These are phyloP conservation scores for Gossypium schwendimanii DNA, from an alignment of 441 rosid species.

Conservation along the genomic window DNA sequence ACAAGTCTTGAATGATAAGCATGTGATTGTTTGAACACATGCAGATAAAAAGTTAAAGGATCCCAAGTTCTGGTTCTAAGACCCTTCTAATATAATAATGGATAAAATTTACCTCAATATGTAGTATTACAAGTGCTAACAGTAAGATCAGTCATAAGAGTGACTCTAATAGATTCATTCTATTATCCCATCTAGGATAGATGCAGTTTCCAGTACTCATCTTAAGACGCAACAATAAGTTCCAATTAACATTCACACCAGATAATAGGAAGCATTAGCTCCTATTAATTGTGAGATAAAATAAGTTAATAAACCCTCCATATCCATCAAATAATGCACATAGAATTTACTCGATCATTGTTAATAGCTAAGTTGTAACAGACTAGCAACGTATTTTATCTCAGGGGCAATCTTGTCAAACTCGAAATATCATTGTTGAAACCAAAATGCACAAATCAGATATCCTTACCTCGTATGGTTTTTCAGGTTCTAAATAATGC, in stretches of 20 bases:
- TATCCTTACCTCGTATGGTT: conserved; percentile 53
- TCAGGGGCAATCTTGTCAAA: neutral
- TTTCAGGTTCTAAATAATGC: conserved; percentile 71
- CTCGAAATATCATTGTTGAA: neutral
- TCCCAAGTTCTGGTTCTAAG: neutral
- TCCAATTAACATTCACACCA: neutral
- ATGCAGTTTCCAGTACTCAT: neutral
- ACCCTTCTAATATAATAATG: neutral
- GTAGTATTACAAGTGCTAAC: neutral
- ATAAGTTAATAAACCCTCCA: neutral
- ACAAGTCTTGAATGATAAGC: neutral
- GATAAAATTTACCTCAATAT: neutral
- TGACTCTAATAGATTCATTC: neutral
- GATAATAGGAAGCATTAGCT: neutral
- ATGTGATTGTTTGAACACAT: neutral
- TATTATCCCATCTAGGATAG: neutral
- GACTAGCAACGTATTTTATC: neutral
- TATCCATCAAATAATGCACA: neutral
- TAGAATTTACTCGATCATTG: neutral
- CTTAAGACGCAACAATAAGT: neutral
- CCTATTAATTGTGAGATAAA: neutral
- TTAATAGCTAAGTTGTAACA: neutral
- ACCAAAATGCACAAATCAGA: neutral
- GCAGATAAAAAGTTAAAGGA: neutral
- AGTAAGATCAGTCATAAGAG: neutral